Base-by-base conservation (phyloP, 805 yeast genomes). In the Alloascoidea africana region DNA sequence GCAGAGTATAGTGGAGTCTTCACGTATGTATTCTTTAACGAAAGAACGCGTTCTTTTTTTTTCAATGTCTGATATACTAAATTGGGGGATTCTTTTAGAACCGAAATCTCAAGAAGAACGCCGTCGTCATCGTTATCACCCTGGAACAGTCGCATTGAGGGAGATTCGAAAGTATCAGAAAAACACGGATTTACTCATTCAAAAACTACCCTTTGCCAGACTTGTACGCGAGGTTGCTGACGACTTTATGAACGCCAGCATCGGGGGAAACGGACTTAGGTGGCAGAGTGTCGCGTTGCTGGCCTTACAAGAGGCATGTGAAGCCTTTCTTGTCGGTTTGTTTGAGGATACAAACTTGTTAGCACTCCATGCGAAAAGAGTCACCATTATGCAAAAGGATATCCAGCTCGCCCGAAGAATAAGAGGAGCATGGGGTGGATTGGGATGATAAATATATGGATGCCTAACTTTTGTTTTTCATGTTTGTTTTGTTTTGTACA, bases 351-450 rank as follows among this genome's bases (percentile, higher is more conserved):
- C 87, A 3, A 81, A 81, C 47, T 52, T 80, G 30, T 64, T 84
- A 53, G 91, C 91, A 11, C 58, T 81, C 30, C 91, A 81, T 55
- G 87, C 86, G 1, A 79, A 76, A 49, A 59, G 93, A 47, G 85
- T 81, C n/a, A 81, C 93, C 0, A 78, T 81, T 27, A 81, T 80
- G 89, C 81, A 77, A 49, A 79, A 76, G 53, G 93, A 81, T 52
- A 74, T 81, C 42, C 87, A 80, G 50, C 59, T 81, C 45, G 91
- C 91, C 2, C 66, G 91, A 59, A 63, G 89, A 54, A 71, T 80
- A 33, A 65, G 87, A 47, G 87, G 86, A 16, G 36, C 36, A 11
- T 34, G 36, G 36, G 14, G 17, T 8, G 14, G 34, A 5, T 8
- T 32, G 34, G 34, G 8, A 14, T 14, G 15, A 32, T 32, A n/a